phyloP scores from a whole-genome alignment of 768 basidiomycete genomes.

The Trametes villosa region DNA sequence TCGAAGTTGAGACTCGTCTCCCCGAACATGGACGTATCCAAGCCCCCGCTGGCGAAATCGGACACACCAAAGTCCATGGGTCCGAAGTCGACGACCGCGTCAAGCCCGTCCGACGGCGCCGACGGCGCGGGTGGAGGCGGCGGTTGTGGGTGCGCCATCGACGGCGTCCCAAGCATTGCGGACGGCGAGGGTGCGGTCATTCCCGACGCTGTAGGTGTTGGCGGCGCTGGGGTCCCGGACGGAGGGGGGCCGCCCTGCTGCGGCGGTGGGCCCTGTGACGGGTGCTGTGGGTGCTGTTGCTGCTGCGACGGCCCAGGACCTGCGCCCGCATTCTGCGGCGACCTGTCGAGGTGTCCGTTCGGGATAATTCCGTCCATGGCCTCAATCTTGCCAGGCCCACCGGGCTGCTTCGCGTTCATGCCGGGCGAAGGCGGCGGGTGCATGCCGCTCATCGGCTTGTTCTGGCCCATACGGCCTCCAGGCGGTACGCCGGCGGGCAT shows the following conservation, averaged over 20 bases:
- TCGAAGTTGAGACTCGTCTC: conserved; percentile 58
- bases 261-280: conserved; percentile 10
- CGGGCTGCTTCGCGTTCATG: conserved; percentile 30
- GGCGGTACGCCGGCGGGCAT: conserved; percentile 36
- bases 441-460: conserved; percentile 47
- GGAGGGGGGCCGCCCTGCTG: conserved; percentile 22
- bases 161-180: conserved; percentile 34
- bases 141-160: conserved; percentile 24
- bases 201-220: conserved; percentile 39
- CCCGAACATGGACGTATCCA: conserved; percentile 34
- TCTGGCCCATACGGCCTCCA: conserved; percentile 34
- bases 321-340: conserved; percentile 29
- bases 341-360: conserved; percentile 26
- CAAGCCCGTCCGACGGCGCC: conserved; percentile 24
- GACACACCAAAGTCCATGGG: conserved; percentile 47
- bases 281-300: conserved; percentile 8
- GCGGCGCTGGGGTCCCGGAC: conserved; percentile 35
- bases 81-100: conserved; percentile 43
- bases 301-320: conserved; percentile 12
- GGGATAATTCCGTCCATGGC: conserved; percentile 7
- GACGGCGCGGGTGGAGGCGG: conserved; percentile 22
- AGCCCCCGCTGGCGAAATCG: conserved; percentile 38
- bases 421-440: conserved; percentile 60
- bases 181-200: conserved; percentile 46
- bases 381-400: conserved; percentile 17